Evolutionary conservation across 306 rosid species (phyloP).

Genomic region (Lotus japonicus): DNA sequence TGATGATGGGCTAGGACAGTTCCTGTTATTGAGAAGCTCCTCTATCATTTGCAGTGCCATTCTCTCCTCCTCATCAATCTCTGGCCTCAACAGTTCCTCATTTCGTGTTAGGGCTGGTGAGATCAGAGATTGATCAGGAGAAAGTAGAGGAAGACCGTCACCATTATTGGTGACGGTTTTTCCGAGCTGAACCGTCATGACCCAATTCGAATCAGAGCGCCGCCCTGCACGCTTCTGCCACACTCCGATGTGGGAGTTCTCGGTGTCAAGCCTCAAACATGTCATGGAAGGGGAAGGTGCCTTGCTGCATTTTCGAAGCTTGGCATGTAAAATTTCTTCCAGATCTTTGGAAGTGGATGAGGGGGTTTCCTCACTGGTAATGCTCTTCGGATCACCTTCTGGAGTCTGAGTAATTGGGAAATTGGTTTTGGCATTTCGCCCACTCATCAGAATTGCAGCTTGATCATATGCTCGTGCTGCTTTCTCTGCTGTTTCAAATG

Average conservation of each 20-base stretch:
- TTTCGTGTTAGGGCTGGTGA: neutral
- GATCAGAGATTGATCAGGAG: neutral
- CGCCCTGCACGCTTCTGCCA: conserved; percentile 85
- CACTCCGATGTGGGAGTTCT: conserved; percentile 76
- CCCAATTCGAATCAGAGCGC: conserved; percentile 68
- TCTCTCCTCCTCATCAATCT: conserved; percentile 57
- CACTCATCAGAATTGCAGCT: conserved; percentile 93
- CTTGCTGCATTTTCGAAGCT: conserved; percentile 73
- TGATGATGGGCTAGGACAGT: conserved; percentile 39
- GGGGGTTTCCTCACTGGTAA: neutral
- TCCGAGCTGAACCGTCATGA: conserved; percentile 62
- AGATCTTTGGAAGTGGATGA: conserved; percentile 33
- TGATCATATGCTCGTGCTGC: conserved; percentile 98
- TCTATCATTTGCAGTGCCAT: conserved; percentile 90
- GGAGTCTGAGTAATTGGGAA: conserved; percentile 53
- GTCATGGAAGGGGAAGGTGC: conserved; percentile 79
- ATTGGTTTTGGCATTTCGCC: conserved; percentile 91
- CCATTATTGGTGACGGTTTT: neutral
- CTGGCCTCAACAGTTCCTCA: conserved; percentile 8
- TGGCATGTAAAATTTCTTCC: conserved; percentile 71
- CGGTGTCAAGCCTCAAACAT: conserved; percentile 81
- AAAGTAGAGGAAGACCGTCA: neutral
- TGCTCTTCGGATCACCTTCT: conserved; percentile 18
- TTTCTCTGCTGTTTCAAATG: conserved; percentile 96
- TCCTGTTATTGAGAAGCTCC: conserved; percentile 65